A percentile compares a stretch with the other conserved stretches of the same genome.
These are phyloP conservation scores for Lanmaoa pseudosensibilis DNA, from an alignment of 768 basidiomycete species.

Conservation along the genomic window DNA sequence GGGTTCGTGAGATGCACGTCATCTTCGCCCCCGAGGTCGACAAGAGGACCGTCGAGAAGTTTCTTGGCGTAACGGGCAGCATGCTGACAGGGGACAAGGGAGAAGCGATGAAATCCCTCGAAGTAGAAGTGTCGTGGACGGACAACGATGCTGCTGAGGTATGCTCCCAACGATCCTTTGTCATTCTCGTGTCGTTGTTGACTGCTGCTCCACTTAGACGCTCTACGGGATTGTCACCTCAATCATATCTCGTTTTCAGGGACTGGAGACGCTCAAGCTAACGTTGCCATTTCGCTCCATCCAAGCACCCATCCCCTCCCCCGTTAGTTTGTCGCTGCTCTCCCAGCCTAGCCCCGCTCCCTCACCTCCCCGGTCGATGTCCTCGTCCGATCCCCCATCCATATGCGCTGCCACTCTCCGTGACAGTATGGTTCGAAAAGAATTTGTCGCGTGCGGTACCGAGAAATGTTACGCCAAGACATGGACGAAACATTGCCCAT, in stretches of 20 bases:
- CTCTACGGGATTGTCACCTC: slow-evolving; percentile 31
- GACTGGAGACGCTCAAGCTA: slow-evolving; percentile 29
- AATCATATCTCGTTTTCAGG: slow-evolving; percentile 34
- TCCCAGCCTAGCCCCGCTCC: not conserved
- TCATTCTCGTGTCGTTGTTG: not conserved
- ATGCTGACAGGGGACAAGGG: slow-evolving; percentile 18
- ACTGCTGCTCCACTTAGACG: slow-evolving; percentile 15
- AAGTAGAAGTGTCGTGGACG: slow-evolving; percentile 31
- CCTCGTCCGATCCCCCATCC: not conserved
- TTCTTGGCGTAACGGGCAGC: slow-evolving; percentile 27
- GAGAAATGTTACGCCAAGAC: slow-evolving; percentile 29
- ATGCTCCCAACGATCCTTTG: not conserved
- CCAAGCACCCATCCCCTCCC: slow-evolving; percentile 16
- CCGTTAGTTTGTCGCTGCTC: slow-evolving; percentile 2
- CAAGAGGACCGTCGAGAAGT: slow-evolving; percentile 34
- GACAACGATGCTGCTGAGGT: slow-evolving; percentile 32
- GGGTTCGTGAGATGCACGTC: slow-evolving; percentile 31
- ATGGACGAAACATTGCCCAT: slow-evolving; percentile 31
- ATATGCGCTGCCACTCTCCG: not conserved
- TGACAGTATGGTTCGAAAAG: slow-evolving; percentile 12
- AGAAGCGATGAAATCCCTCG: slow-evolving; percentile 21
- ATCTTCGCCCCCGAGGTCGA: slow-evolving; percentile 34
- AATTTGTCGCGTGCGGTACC: slow-evolving; percentile 28
- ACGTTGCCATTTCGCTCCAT: slow-evolving; percentile 34
- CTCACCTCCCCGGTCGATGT: slow-evolving; percentile 1